phyloP scores from a whole-genome alignment of 2,329 filamentous ascomycete species.

The Fusarium tuaranense region DNA sequence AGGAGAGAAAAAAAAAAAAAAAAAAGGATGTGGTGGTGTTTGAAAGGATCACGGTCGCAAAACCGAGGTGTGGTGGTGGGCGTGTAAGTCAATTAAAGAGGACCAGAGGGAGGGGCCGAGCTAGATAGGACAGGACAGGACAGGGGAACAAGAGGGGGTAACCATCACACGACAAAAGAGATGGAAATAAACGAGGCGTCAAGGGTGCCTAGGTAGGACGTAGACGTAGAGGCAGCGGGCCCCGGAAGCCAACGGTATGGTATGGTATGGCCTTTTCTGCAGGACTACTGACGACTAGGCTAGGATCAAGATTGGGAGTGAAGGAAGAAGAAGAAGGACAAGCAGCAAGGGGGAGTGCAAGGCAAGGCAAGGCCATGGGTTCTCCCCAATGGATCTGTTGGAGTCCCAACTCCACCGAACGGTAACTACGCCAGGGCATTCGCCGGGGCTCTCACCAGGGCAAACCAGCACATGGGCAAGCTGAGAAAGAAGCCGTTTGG shows the following conservation, averaged over 20 bases:
- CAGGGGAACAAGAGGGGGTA: slow-evolving; percentile 16
- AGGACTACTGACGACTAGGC: slow-evolving; percentile 3
- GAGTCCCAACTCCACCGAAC: slow-evolving; percentile 7
- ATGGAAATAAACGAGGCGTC: slow-evolving; percentile 11
- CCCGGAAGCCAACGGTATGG: neutral
- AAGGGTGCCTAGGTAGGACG: neutral
- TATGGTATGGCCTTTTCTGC: slow-evolving; percentile 1
- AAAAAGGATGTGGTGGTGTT: neutral
- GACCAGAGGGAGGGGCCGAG: slow-evolving; percentile 23
- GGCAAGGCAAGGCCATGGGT: slow-evolving; percentile 10
- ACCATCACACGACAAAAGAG: slow-evolving; percentile 35
- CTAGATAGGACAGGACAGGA: slow-evolving; percentile 15
- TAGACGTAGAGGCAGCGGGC: neutral
- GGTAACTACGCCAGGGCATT: slow-evolving; percentile 3
- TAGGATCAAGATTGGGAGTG: slow-evolving; percentile 3
- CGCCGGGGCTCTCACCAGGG: slow-evolving; percentile 29
- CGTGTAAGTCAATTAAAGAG: slow-evolving; percentile 46
- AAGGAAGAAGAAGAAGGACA: slow-evolving; percentile 8
- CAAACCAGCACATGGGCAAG: slow-evolving; percentile 26
- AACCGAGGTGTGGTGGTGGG: slow-evolving; percentile 28
- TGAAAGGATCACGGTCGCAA: slow-evolving; percentile 13
- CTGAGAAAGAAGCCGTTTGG: slow-evolving; percentile 23
- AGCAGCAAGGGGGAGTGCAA: slow-evolving; percentile 16
- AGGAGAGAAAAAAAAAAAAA: neutral
- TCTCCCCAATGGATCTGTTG: neutral